Evolutionary conservation across 73 alveolate species (phyloP), one percentile per base, ranked within the genome.

Genomic region (Uronychia setigera): DNA sequence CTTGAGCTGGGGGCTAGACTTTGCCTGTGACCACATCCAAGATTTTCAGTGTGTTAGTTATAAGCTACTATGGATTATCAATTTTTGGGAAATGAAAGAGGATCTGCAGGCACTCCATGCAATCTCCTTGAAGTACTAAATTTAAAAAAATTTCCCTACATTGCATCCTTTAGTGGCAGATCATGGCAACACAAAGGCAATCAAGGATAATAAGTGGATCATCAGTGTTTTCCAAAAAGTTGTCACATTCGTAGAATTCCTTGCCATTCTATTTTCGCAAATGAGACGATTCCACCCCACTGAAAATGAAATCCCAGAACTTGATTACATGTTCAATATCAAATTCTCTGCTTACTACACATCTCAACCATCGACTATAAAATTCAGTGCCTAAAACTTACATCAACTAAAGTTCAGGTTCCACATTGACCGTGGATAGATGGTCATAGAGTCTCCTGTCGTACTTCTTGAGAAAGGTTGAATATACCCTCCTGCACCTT

Each of bases 271-370:
- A 80, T 33, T 60, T 31, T 32, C 88, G 80, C 86, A 57, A 59
- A 29, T 88, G 88, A 33, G 75, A 60, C 0, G 80, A 29, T 57
- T 88, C 84, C 26, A 84, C 35, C 28, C 94, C 94, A 0, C 88
- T 89, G 67, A 90, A 90, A 1, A 93, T 79, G 76, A 74, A 82
- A 81, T 93, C 97, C 95, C 97, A 93, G 29, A 86, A 74, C 58
- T 35, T 59, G 31, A 93, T 35, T 5, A 89, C 81, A 57, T 86
- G 74, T 13, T 92, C 91, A 31, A 93, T 80, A 27, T 60, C 78
- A 59, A 86, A 90, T 57, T 93, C 97, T 77, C 97, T 60, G 78
- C 90, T 82, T n/a, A 93, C 84, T 26, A 93, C 81, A 67, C 97
- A 93, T 80, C 97, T 86, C 1, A 93, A 85, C 92, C 93, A 93